Evolutionary conservation across 2,329 filamentous ascomycete genomes (phyloP).

Genomic region (Beauveria sp.): DNA sequence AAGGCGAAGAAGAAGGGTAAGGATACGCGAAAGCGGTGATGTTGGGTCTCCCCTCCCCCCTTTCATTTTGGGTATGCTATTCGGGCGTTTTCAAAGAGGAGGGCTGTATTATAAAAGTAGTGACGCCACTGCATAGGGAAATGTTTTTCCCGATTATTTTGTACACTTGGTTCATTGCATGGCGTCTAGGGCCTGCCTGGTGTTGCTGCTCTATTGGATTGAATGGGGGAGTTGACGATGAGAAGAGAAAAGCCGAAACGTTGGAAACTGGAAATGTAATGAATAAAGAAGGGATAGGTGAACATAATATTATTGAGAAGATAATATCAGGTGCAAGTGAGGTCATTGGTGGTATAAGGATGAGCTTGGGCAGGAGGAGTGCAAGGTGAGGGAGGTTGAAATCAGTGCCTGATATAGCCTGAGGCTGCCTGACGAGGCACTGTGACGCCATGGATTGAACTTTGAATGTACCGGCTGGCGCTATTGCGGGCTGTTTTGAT

Average conservation of each 20-base stretch:
- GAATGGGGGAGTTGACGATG: neutral
- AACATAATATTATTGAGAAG: neutral
- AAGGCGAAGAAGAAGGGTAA: conserved; percentile 53
- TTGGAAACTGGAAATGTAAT: neutral
- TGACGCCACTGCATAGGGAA: neutral
- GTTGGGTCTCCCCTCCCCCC: neutral
- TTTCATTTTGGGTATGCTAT: neutral
- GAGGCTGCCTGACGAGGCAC: neutral
- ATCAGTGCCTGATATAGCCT: neutral
- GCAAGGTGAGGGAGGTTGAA: neutral
- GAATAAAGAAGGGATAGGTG: neutral
- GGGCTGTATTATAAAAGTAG: conserved; percentile 8
- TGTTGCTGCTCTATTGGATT: neutral
- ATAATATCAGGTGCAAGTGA: no score
- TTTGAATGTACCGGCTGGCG: no score
- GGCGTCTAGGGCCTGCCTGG: neutral
- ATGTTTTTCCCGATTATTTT: neutral
- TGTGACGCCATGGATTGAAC: neutral
- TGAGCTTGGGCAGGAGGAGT: neutral
- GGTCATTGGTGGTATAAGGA: neutral
- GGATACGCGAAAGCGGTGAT: conserved; percentile 44
- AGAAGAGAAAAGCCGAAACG: neutral
- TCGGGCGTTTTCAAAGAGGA: neutral
- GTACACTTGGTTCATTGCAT: neutral
- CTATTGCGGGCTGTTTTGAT: no score